phyloP scores from a whole-genome alignment of 306 rosid species.

The Prunus armeniaca region DNA sequence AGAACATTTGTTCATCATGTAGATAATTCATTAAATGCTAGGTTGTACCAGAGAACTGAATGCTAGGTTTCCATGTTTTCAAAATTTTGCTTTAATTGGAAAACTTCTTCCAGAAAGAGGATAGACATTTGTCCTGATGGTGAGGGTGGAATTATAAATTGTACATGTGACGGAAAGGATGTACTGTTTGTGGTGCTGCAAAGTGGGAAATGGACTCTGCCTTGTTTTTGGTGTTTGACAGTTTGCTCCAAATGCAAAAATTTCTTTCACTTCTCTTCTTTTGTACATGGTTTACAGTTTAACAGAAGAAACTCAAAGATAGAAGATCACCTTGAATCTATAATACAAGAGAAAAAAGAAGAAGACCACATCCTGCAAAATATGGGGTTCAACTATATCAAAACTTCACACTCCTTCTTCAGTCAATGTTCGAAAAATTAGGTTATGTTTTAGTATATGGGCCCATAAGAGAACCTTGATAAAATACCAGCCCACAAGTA shows the following conservation, averaged over 20 bases:
- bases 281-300: not conserved
- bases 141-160: not conserved
- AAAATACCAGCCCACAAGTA: too few species aligned
- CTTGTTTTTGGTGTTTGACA: not conserved
- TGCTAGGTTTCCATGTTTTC: constrained; percentile 6
- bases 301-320: not conserved
- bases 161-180: not conserved
- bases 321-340: not conserved
- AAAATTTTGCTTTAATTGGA: not conserved
- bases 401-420: too few species aligned
- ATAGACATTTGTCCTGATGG: not conserved
- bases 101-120: not conserved
- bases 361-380: too few species aligned
- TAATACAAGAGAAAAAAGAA: too few species aligned
- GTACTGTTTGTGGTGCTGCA: not conserved
- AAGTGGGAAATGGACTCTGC: constrained; percentile 7
- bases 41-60: not conserved
- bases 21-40: not conserved
- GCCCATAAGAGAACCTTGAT: too few species aligned
- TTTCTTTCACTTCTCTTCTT: not conserved
- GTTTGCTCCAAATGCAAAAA: not conserved
- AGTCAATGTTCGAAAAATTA: too few species aligned
- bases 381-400: too few species aligned
- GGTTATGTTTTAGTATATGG: too few species aligned
- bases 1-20: not conserved